Conservation (phyloP, 345 rosid species). For the Aethionema arabicum region DNA sequence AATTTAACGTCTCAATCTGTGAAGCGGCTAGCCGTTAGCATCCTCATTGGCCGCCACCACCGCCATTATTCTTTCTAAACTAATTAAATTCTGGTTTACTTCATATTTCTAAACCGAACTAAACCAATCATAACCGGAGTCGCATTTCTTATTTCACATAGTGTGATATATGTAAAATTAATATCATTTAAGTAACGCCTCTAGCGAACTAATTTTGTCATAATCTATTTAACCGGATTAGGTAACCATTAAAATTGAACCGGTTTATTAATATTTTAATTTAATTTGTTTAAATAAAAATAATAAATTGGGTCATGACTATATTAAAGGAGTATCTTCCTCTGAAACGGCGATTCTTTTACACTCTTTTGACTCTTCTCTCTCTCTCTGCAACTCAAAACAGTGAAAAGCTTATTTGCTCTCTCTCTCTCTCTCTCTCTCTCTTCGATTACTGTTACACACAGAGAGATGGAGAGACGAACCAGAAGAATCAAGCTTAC, state of each 20-base stretch:
- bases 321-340: slow-evolving; percentile 28
- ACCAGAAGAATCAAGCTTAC: slow-evolving; percentile 36
- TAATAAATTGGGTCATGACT: neutral
- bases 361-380: slow-evolving; percentile 21
- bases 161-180: no score
- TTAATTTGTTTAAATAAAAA: slow-evolving; percentile 8
- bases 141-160: no score
- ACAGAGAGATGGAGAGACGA: slow-evolving; percentile 35
- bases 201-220: no score
- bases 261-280: no score
- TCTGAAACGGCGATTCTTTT: slow-evolving; percentile 23
- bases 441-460: neutral
- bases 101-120: neutral
- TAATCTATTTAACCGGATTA: no score
- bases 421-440: neutral
- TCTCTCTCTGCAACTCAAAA: slow-evolving; percentile 1
- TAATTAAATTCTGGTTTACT: neutral
- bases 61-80: neutral
- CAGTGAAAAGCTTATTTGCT: slow-evolving; percentile 10
- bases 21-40: slow-evolving; percentile 33
- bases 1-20: slow-evolving; percentile 35
- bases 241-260: no score
- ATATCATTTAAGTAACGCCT: no score
- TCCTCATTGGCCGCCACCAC: slow-evolving; percentile 21
- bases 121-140: no score